Percentiles rank a stretch among this genome's conserved stretches.
These are phyloP conservation scores for Avena atlantica DNA, from an alignment of 176 grass and related monocot species.

Conservation along the genomic window DNA sequence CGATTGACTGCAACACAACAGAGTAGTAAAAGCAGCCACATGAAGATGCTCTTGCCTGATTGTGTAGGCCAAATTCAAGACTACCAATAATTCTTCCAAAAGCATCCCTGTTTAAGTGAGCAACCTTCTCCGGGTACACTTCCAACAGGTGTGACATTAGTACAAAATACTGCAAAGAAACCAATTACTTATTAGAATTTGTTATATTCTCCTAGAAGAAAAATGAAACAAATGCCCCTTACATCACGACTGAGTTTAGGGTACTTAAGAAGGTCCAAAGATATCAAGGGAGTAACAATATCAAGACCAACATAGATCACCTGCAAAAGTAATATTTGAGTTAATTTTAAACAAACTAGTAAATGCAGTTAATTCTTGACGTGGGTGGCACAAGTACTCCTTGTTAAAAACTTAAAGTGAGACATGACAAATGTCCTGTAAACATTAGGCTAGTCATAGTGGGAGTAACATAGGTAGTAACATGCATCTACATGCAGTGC, in stretches of 20 bases:
- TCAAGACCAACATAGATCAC: constrained; percentile 96
- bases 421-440: constrained; percentile 13
- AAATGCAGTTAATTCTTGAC: constrained; percentile 17
- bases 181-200: constrained; percentile 41
- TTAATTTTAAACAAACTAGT: constrained; percentile 40
- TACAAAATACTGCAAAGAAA: constrained; percentile 87
- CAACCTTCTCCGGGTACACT: constrained; percentile 98
- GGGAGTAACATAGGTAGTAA: too few species aligned
- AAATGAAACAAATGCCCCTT: constrained; percentile 45
- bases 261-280: constrained; percentile 97
- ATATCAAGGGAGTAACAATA: constrained; percentile 96
- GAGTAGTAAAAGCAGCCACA: not conserved
- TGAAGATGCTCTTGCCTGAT: constrained; percentile 68
- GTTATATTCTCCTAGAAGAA: constrained; percentile 15
- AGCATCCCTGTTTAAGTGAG: constrained; percentile 79
- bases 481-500: too few species aligned
- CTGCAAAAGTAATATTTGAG: constrained; percentile 57
- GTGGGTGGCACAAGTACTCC: not conserved
- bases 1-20: not conserved
- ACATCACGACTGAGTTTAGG: constrained; percentile 97
- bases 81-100: constrained; percentile 83
- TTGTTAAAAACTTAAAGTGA: constrained; percentile 12
- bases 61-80: constrained; percentile 81
- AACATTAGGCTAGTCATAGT: not conserved
- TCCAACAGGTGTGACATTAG: constrained; percentile 92